Evolutionary conservation across 129 eudicot genomes (phyloP).

Genomic region (Escallonia herrerae): DNA sequence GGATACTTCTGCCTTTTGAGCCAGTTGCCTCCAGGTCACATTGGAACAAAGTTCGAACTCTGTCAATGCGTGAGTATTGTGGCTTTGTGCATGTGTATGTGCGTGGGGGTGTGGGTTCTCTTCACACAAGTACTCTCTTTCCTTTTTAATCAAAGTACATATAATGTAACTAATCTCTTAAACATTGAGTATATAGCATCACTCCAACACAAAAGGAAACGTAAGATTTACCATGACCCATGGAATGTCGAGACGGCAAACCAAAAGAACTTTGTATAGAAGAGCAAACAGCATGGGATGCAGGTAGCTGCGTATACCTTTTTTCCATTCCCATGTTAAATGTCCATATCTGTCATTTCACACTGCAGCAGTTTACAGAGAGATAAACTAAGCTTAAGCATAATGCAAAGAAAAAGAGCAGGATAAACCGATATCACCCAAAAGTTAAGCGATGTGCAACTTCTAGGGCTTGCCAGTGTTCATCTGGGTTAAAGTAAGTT

Average conservation of each 20-base stretch:
- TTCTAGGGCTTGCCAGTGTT: conserved; percentile 98
- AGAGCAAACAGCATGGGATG: conserved; percentile 85
- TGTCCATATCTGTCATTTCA: conserved; percentile 71
- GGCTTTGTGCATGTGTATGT: too few species aligned
- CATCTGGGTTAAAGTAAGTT: conserved; percentile 96
- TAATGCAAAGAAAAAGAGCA: not conserved
- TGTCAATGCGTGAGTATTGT: too few species aligned
- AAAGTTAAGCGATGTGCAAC: conserved; percentile 81
- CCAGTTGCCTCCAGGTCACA: too few species aligned
- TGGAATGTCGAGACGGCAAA: conserved; percentile 67
- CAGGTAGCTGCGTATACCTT: conserved; percentile 83
- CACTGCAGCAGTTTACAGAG: too few species aligned
- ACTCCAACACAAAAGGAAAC: not conserved
- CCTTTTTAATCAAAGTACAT: too few species aligned
- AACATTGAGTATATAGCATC: not conserved
- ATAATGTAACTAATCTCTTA: not conserved
- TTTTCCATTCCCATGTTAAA: conserved; percentile 94
- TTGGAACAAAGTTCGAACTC: too few species aligned
- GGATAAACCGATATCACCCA: conserved; percentile 39
- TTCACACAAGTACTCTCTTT: too few species aligned
- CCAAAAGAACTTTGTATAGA: conserved; percentile 69
- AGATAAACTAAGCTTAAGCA: not conserved
- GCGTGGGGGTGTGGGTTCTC: too few species aligned
- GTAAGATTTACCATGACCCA: conserved; percentile 57
- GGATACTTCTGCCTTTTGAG: too few species aligned